Evolutionary conservation across 1,284 basidiomycete genomes (phyloP), one percentile per base, ranked within the genome.

Genomic region (Amylostereum chailletii): DNA sequence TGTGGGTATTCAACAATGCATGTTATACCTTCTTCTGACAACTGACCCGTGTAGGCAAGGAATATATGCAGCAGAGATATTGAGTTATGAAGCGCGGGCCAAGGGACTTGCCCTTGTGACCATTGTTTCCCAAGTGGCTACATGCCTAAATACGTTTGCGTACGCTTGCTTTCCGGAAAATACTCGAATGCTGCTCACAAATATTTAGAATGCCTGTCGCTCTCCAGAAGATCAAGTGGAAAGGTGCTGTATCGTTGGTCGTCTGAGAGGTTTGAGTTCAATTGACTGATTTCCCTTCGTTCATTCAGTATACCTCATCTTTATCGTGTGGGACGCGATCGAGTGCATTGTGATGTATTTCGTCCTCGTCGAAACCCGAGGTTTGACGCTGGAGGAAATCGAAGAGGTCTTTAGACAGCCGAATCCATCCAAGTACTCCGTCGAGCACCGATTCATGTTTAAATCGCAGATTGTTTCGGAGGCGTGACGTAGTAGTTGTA

Each of bases 261-360:
- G 46, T 34, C 34, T 55, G 42, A 6, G 39, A 30, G 26, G 32
- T 43, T 31, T 43, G 42, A 30, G n/a, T n/a, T 8, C 36, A 5
- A 34, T 34, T 42, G 4, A 50, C 49, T 47, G 30, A 57, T 30
- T 32, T 31, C 11, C 38, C 37, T 5, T 38, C 37, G n/a, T n/a
- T 34, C 34, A 5, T 29, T 5, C 55, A 76, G 72, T 74, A 4
- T 78, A 77, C 36, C 7, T 75, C 50, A 73, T 79, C 42, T 79
- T 77, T 59, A 59, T 72, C 45, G 58, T 65, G n/a, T 79, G 72
- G 70, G 75, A 78, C 55, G 58, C 70, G 0, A 75, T 82, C 55
- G 79, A 81, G 55, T 64, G 75, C 36, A 54, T 72, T n/a, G 69
- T 81, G 53, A 74, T 83, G 52, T 82, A 75, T 59, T 63, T 75